phyloP scores from a whole-genome alignment of 169 alveolate species.

The Blepharisma undulans region DNA sequence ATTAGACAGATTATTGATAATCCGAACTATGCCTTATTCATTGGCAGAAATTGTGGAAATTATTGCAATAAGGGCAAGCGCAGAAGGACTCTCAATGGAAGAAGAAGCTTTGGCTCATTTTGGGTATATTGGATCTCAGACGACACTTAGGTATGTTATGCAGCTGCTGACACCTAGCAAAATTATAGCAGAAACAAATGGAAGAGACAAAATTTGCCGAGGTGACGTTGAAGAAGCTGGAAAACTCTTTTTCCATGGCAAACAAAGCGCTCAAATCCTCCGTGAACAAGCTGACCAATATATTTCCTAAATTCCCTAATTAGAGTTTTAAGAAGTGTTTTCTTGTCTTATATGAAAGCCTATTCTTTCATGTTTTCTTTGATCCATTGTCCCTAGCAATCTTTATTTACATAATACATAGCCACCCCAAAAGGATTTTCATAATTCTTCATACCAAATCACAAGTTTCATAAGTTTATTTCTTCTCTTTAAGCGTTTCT shows the following conservation, averaged over 20 bases:
- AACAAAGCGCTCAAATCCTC: conserved; percentile 94
- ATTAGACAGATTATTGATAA: conserved; percentile 96
- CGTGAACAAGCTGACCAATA: conserved; percentile 92
- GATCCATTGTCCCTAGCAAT: conserved; percentile 48
- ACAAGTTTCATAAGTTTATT: not conserved
- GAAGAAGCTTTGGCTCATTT: conserved; percentile 95
- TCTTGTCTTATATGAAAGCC: conserved; percentile 15
- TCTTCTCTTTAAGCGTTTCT: not conserved
- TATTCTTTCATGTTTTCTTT: conserved; percentile 8
- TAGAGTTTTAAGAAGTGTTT: conserved; percentile 16
- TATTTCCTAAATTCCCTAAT: conserved; percentile 52
- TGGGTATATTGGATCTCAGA: conserved; percentile 96
- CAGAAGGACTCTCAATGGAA: conserved; percentile 93
- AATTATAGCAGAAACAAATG: conserved; percentile 93
- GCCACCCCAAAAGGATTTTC: conserved; percentile 30
- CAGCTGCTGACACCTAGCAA: conserved; percentile 96
- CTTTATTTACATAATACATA: conserved; percentile 37
- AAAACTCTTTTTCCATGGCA: conserved; percentile 95
- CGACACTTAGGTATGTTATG: conserved; percentile 93
- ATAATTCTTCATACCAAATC: not conserved
- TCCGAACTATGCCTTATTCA: conserved; percentile 97
- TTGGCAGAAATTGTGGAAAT: conserved; percentile 93
- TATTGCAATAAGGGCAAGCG: conserved; percentile 95
- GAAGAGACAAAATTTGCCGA: conserved; percentile 87
- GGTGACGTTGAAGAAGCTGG: conserved; percentile 94